Conservation (phyloP, 1,139 yeast genomes). For the Diutina scorzettiae region DNA sequence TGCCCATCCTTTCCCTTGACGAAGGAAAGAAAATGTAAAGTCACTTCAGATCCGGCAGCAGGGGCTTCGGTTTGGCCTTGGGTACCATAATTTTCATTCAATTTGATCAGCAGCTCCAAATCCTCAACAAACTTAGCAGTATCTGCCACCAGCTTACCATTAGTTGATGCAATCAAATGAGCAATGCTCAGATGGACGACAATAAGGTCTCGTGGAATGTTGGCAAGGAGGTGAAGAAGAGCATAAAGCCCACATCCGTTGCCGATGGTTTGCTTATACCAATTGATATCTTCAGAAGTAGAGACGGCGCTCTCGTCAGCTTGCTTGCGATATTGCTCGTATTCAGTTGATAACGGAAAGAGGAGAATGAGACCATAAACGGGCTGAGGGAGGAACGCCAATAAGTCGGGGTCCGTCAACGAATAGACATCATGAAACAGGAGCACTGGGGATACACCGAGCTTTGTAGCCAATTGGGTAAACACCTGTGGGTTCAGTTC, state of each 20-base stretch:
- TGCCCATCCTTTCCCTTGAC: constrained; percentile 46
- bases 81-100: constrained; percentile 48
- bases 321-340: constrained; percentile 37
- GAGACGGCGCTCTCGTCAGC: constrained; percentile 17
- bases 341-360: constrained; percentile 62
- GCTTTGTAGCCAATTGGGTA: constrained; percentile 49
- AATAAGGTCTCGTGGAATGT: constrained; percentile 39
- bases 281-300: constrained; percentile 23
- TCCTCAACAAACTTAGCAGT: constrained; percentile 38
- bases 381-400: constrained; percentile 77
- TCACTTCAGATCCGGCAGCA: constrained; percentile 46
- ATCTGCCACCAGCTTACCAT: constrained; percentile 20
- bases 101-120: constrained; percentile 32
- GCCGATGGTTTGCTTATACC: constrained; percentile 78
- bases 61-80: constrained; percentile 81
- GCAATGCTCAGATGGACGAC: constrained; percentile 24
- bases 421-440: constrained; percentile 77
- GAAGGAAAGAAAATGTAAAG: constrained; percentile 71
- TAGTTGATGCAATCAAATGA: constrained; percentile 13
- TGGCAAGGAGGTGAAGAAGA: constrained; percentile 60
- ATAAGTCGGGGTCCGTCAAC: constrained; percentile 63
- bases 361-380: constrained; percentile 60
- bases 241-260: constrained; percentile 96
- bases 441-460: constrained; percentile 55
- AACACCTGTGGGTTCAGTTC: constrained; percentile 88